Percentiles rank a stretch among this genome's conserved stretches.
phyloP scores from a whole-genome alignment of 805 yeast genomes.

The Candida sphagnicola region DNA sequence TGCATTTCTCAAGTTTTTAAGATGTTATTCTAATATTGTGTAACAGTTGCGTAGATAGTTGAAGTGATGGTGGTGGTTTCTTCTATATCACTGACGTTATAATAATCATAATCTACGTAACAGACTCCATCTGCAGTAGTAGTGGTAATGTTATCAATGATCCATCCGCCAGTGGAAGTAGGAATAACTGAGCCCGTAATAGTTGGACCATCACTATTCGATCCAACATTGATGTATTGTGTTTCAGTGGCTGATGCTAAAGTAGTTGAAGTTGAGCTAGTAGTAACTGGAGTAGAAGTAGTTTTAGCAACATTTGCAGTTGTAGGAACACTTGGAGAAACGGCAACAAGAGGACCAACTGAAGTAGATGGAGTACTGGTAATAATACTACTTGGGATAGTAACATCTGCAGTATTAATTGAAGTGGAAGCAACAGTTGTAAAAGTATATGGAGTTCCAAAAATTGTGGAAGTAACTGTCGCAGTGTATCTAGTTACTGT shows the following conservation, averaged over 20 bases:
- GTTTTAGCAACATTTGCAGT: conserved; percentile 9
- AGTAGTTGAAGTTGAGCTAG: conserved; percentile 5
- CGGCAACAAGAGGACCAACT: conserved; percentile 7
- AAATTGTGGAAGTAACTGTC: conserved; percentile 40
- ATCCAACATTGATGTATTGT: conserved; percentile 8
- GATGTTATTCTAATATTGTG: conserved; percentile 11
- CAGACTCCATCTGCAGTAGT: conserved; percentile 27
- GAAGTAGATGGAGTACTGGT: conserved; percentile 10
- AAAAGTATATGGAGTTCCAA: conserved; percentile 33
- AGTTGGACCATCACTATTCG: conserved; percentile 20
- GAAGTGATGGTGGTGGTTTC: conserved; percentile 37
- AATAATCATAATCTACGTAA: conserved; percentile 35
- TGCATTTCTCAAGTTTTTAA: too few relatives aligned
- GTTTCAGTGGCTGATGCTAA: conserved; percentile 5
- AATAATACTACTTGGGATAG: conserved; percentile 7
- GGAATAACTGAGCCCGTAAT: conserved; percentile 24
- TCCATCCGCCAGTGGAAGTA: conserved; percentile 26
- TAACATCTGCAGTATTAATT: conserved; percentile 13
- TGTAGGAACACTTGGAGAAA: conserved; percentile 8
- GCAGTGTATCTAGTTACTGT: conserved; percentile 41
- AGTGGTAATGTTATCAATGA: conserved; percentile 31
- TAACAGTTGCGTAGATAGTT: conserved; percentile 32
- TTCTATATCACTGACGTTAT: conserved; percentile 24
- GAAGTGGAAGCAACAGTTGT: conserved; percentile 34
- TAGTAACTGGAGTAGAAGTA: conserved; percentile 7